Evolutionary conservation across 106 monocot genomes (phyloP).

Genomic region (Dioscorea dumetorum): DNA sequence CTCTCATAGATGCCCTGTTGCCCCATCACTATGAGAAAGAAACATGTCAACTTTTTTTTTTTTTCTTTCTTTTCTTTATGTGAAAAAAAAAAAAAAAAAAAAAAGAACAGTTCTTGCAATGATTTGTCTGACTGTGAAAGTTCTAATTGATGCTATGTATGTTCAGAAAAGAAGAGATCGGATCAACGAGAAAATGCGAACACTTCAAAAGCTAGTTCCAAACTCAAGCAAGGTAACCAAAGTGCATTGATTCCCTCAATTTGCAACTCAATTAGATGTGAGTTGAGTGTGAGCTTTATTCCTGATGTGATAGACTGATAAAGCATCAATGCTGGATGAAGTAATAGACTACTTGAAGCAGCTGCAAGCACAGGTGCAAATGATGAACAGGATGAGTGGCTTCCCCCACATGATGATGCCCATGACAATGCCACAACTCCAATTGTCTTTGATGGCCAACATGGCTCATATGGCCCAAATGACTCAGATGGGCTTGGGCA

Average conservation of each 20-base stretch:
- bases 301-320: slow-evolving; percentile 39
- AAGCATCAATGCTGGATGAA: slow-evolving; percentile 82
- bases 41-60: no score
- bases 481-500: slow-evolving; percentile 35
- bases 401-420: slow-evolving; percentile 62
- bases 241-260: background rate
- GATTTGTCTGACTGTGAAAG: no score
- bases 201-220: slow-evolving; percentile 73
- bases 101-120: no score
- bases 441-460: slow-evolving; percentile 57
- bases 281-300: background rate
- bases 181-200: slow-evolving; percentile 76
- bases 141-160: background rate
- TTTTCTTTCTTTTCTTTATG: no score
- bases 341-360: slow-evolving; percentile 92
- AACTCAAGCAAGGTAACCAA: slow-evolving; percentile 72
- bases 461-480: slow-evolving; percentile 67
- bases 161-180: slow-evolving; percentile 80
- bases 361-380: slow-evolving; percentile 53
- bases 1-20: no score
- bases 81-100: no score
- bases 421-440: slow-evolving; percentile 45
- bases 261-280: background rate
- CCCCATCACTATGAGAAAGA: no score
- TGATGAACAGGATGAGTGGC: slow-evolving; percentile 58